Conservation (phyloP, 78 protist genomes). For the Capsaspora owczarzaki region DNA sequence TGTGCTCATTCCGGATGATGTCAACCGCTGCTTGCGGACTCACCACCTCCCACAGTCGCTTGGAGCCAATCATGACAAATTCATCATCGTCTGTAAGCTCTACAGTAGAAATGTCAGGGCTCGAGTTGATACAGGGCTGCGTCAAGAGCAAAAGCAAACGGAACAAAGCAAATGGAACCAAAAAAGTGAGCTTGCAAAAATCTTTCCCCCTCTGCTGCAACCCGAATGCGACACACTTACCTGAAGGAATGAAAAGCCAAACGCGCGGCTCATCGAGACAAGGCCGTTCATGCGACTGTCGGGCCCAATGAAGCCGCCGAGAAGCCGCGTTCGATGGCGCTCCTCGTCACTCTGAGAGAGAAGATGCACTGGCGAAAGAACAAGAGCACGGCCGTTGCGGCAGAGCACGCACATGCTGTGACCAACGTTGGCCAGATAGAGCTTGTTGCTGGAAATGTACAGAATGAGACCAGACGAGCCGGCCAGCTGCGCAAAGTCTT, state of each 20-base stretch:
- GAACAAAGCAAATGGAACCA: too few relatives aligned
- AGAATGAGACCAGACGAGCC: not conserved
- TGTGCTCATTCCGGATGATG: not conserved
- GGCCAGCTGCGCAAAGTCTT: not conserved
- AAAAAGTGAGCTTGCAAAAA: too few relatives aligned
- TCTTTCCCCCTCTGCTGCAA: too few relatives aligned
- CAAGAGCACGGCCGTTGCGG: not conserved
- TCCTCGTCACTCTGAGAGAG: not conserved
- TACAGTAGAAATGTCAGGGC: not conserved
- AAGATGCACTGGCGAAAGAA: not conserved
- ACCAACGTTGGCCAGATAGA: slow-evolving; percentile 8
- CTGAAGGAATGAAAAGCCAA: not conserved
- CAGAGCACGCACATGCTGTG: not conserved
- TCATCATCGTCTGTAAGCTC: slow-evolving; percentile 19
- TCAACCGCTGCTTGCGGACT: slow-evolving; percentile 10
- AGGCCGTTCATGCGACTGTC: not conserved
- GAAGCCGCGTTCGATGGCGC: not conserved
- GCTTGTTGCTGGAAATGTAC: not conserved
- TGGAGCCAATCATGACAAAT: slow-evolving; percentile 31
- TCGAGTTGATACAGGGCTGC: too few relatives aligned
- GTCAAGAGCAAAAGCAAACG: too few relatives aligned
- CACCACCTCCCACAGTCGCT: slow-evolving; percentile 53
- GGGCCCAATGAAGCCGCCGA: not conserved
- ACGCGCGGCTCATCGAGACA: not conserved
- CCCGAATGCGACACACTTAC: too few relatives aligned